Percentiles rank a stretch among this genome's conserved stretches.
Conservation (phyloP, 805 yeast species). For the Peterozyma toletana region DNA sequence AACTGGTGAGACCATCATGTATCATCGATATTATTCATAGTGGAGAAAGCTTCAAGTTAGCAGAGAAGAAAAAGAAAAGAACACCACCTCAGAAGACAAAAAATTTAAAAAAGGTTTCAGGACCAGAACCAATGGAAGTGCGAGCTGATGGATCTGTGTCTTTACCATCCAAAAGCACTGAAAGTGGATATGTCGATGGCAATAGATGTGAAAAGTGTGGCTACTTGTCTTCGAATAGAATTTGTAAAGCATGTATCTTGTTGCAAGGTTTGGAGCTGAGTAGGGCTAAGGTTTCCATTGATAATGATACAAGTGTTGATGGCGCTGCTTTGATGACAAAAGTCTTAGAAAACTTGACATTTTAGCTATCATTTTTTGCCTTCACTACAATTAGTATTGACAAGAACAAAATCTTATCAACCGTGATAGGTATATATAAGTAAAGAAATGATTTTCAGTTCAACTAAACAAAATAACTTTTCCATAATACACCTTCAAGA, state of each 20-base stretch:
- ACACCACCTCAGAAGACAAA: slow-evolving; percentile 16
- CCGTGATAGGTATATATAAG: too few species aligned
- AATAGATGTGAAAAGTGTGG: slow-evolving; percentile 86
- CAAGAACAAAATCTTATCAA: too few species aligned
- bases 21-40: slow-evolving; percentile 91
- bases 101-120: slow-evolving; percentile 8
- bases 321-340: slow-evolving; percentile 62
- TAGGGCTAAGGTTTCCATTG: slow-evolving; percentile 60
- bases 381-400: too few species aligned
- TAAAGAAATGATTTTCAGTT: background rate
- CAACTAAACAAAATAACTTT: slow-evolving; percentile 76
- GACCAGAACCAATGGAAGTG: slow-evolving; percentile 39
- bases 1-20: slow-evolving; percentile 84
- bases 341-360: slow-evolving; percentile 56
- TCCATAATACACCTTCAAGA: slow-evolving; percentile 89
- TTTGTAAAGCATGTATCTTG: slow-evolving; percentile 90
- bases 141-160: slow-evolving; percentile 59
- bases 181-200: slow-evolving; percentile 43
- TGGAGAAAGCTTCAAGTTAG: slow-evolving; percentile 77
- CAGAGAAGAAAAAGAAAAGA: slow-evolving; percentile 41
- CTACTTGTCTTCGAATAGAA: slow-evolving; percentile 76
- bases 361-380: too few species aligned
- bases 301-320: slow-evolving; percentile 37
- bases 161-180: slow-evolving; percentile 16
- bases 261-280: slow-evolving; percentile 76